These are phyloP conservation scores for Solanum hybrid DNA, from an alignment of 305 asterid species.

Conservation along the genomic window DNA sequence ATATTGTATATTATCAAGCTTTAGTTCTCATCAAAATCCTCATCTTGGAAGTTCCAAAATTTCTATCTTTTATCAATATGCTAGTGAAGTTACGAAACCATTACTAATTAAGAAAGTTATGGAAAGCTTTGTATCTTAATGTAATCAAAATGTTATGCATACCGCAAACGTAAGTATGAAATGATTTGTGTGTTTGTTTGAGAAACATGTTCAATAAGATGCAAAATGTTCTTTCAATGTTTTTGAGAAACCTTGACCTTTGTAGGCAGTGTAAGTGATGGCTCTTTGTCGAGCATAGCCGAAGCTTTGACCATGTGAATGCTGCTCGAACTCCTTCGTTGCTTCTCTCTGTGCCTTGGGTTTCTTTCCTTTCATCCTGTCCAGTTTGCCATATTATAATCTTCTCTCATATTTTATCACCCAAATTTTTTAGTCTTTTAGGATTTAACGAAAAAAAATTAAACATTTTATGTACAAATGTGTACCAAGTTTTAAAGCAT, in stretches of 20 bases:
- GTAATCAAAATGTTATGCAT: neutral
- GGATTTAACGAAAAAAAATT: too few relatives aligned
- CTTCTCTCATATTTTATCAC: too few relatives aligned
- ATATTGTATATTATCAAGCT: neutral
- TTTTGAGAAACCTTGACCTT: neutral
- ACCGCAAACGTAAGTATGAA: neutral
- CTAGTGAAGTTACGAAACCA: neutral
- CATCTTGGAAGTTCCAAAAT: neutral
- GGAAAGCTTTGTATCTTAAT: neutral
- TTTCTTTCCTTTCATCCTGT: too few relatives aligned
- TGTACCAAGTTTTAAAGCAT: too few relatives aligned
- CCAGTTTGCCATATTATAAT: too few relatives aligned
- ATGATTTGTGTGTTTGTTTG: neutral
- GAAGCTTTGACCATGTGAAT: too few relatives aligned
- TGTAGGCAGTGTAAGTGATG: too few relatives aligned
- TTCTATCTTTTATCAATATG: neutral
- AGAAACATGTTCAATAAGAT: neutral
- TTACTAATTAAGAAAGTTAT: neutral
- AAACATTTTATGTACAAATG: too few relatives aligned
- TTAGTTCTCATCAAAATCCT: neutral
- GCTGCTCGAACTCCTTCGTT: too few relatives aligned
- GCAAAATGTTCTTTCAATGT: slow-evolving; percentile 25
- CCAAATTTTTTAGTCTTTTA: too few relatives aligned
- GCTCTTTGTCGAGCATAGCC: too few relatives aligned
- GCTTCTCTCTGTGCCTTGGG: too few relatives aligned